Percentiles rank a stretch among this genome's conserved stretches.
These are phyloP conservation scores for Boechera retrofracta DNA, from an alignment of 345 rosid genomes.

Conservation along the genomic window DNA sequence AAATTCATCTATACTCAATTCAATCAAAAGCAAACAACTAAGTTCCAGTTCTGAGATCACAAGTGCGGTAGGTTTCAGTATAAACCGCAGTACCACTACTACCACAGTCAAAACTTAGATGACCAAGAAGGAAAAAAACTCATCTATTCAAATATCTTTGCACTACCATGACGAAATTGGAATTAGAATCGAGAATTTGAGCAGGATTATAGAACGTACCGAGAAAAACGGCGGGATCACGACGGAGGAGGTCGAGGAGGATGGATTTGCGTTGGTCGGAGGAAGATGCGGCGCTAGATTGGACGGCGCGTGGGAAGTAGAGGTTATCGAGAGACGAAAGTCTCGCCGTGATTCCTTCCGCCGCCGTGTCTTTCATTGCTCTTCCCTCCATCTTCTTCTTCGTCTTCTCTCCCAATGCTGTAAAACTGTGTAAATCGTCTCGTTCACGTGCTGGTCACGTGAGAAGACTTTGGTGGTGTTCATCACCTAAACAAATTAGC, in stretches of 20 bases:
- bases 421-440: not conserved
- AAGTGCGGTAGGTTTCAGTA: not conserved
- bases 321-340: constrained; percentile 71
- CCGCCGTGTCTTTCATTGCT: constrained; percentile 49
- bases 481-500: not conserved
- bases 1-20: constrained; percentile 62
- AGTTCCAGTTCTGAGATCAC: constrained; percentile 3
- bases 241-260: constrained; percentile 84
- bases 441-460: constrained; percentile 26
- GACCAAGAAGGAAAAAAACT: not conserved
- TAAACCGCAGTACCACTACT: not conserved
- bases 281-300: constrained; percentile 54
- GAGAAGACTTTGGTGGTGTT: constrained; percentile 13
- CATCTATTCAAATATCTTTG: not conserved
- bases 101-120: not conserved
- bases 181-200: not conserved
- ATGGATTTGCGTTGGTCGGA: constrained; percentile 79
- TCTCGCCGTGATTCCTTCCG: constrained; percentile 68
- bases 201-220: constrained; percentile 47
- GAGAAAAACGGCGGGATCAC: constrained; percentile 84
- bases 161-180: not conserved
- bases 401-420: constrained; percentile 21
- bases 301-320: constrained; percentile 85
- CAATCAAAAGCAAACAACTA: not conserved
- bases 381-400: constrained; percentile 29